Evolutionary conservation across 2,329 filamentous ascomycete genomes (phyloP).

Genomic region (Pyrenochaeta sp.): DNA sequence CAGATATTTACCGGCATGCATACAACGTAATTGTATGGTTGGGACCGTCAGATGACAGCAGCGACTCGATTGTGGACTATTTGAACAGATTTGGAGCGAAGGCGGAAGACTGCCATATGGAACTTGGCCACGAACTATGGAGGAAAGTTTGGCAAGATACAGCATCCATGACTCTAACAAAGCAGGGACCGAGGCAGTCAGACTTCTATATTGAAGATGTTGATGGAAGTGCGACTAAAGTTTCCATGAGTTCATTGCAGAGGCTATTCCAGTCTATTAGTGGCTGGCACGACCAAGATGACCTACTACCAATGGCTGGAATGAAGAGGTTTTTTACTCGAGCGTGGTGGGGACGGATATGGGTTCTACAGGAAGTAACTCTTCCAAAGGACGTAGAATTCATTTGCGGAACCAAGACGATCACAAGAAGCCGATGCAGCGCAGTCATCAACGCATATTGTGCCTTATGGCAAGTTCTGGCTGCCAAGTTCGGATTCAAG

Average conservation of each 20-base stretch:
- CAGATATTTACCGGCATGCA: slow-evolving; percentile 16
- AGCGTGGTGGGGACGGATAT: slow-evolving; percentile 22
- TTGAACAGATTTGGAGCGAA: slow-evolving; percentile 16
- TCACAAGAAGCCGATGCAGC: slow-evolving; percentile 8
- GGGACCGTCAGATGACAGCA: slow-evolving; percentile 11
- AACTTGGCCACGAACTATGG: background rate
- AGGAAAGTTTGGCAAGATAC: background rate
- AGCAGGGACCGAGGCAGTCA: background rate
- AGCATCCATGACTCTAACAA: background rate
- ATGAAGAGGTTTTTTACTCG: slow-evolving; percentile 12
- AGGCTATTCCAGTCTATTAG: background rate
- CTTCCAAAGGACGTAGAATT: slow-evolving; percentile 13
- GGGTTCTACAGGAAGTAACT: slow-evolving; percentile 23
- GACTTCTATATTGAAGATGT: background rate
- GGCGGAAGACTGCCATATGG: background rate
- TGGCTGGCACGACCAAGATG: background rate
- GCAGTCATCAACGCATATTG: slow-evolving; percentile 12
- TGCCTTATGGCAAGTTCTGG: slow-evolving; percentile 4
- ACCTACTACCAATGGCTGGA: slow-evolving; percentile 8
- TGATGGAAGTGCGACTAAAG: background rate
- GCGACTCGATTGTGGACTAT: slow-evolving; percentile 16
- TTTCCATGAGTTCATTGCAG: background rate
- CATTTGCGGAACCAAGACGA: slow-evolving; percentile 15
- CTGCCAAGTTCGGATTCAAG: background rate
- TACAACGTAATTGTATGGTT: slow-evolving; percentile 20